Evolutionary conservation across 257 asterid genomes (phyloP).

Genomic region (Rehmannia glutinosa): DNA sequence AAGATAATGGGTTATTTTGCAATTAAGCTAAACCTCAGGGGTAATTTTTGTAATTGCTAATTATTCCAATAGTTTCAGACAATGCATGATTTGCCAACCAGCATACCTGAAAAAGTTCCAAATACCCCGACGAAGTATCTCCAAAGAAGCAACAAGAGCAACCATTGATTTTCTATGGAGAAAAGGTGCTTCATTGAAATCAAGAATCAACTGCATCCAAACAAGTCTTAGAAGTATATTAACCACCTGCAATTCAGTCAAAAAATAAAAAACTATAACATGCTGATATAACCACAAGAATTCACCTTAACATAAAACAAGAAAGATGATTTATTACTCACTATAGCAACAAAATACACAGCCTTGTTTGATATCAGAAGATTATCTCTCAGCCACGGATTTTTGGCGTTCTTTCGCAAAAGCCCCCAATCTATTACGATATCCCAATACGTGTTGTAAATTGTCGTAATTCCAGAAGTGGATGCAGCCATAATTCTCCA

Average conservation of each 20-base stretch:
- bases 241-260: slow-evolving; percentile 38
- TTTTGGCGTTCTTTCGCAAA: slow-evolving; percentile 43
- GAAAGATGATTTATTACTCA: slow-evolving; percentile 24
- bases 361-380: slow-evolving; percentile 51
- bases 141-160: slow-evolving; percentile 61
- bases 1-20: too few species aligned
- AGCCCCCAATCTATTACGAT: slow-evolving; percentile 76
- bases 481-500: slow-evolving; percentile 52
- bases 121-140: slow-evolving; percentile 77
- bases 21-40: too few species aligned
- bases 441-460: slow-evolving; percentile 72
- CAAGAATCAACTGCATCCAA: slow-evolving; percentile 82
- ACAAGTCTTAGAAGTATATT: slow-evolving; percentile 66
- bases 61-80: too few species aligned
- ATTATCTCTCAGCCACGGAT: slow-evolving; percentile 76
- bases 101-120: slow-evolving; percentile 90
- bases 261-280: neutral
- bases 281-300: too few species aligned
- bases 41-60: neutral
- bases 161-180: slow-evolving; percentile 51
- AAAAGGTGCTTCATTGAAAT: slow-evolving; percentile 40
- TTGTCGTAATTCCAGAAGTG: slow-evolving; percentile 59
- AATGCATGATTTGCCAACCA: too few species aligned
- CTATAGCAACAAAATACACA: slow-evolving; percentile 69
- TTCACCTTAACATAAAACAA: too few species aligned